Base-by-base conservation (phyloP, 139 green algal genomes). In the Zygnema cylindricum region DNA sequence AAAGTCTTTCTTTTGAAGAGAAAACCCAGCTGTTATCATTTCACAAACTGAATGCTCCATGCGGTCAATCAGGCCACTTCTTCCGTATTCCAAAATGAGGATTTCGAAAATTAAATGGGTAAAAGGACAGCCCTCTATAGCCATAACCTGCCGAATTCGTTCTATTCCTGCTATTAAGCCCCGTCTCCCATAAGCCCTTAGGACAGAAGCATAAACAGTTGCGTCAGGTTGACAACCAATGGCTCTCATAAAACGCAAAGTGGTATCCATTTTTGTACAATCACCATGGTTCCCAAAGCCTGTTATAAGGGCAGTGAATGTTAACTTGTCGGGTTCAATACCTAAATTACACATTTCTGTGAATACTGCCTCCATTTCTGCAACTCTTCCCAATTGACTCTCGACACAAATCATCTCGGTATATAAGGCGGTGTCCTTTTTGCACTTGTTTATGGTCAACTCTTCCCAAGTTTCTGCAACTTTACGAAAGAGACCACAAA, bases 391-490 rank as follows among this genome's bases (percentile, higher is more conserved):
- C 3, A 79, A 16, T 63, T 63, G 49, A 63, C 49, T 63, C 16
- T 63, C 49, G 3, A 43, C 71, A n/a, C 7, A 7, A 11, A 79
- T 43, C 71, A 79, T 41, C 16, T 41, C 71, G 3, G 71, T 79
- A 16, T 54, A 79, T 16, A 79, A 43, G 11, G 71, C 7, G 36
- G 38, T 43, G 71, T 79, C 71, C 11, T 16, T 41, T 16, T 79
- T 16, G 16, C 49, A 63, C 49, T 16, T 16, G 49, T 63, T 63
- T 16, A 16, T 16, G 7, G 16, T 25, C 71, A 43, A 11, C 71
- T 79, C 71, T 16, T 79, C 11, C 71, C 71, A 79, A 23, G 16
- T 16, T 41, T 43, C 71, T 23, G 38, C 71, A 79, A 85, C 78
- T 11, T 40, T 38, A 1, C 0, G 1, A 11, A 76, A 33, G 23